Conservation (phyloP, 2,329 filamentous ascomycete species). For the Arthroderma sp. region DNA sequence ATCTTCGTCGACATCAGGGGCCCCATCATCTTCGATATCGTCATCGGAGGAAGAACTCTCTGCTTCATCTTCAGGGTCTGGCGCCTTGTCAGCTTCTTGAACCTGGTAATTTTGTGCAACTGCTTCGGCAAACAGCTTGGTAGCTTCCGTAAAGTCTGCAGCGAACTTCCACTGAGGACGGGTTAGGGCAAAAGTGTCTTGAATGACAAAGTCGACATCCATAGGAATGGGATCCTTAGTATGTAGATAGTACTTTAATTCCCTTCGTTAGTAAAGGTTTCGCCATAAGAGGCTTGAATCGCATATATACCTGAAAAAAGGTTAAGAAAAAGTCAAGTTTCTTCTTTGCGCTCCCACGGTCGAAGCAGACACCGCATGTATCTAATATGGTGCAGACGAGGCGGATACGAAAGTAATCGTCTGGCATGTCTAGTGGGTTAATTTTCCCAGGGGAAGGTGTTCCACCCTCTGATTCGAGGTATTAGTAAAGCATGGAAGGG, state of each 20-base stretch:
- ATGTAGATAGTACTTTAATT: constrained; percentile 70
- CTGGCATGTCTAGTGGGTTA: constrained; percentile 71
- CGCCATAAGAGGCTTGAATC: not conserved
- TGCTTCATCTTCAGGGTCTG: constrained; percentile 60
- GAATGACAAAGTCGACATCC: constrained; percentile 94
- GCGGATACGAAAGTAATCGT: constrained; percentile 93
- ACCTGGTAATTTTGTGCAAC: constrained; percentile 80
- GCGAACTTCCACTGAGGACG: constrained; percentile 89
- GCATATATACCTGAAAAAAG: constrained; percentile 63
- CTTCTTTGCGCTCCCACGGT: constrained; percentile 83
- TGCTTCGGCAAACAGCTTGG: constrained; percentile 72
- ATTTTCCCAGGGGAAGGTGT: constrained; percentile 66
- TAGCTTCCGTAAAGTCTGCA: constrained; percentile 68
- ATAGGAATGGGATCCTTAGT: constrained; percentile 83
- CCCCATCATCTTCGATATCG: constrained; percentile 51
- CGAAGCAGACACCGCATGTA: constrained; percentile 93
- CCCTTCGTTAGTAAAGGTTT: constrained; percentile 1
- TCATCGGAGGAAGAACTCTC: constrained; percentile 66
- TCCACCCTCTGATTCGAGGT: constrained; percentile 46
- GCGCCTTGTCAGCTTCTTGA: constrained; percentile 55
- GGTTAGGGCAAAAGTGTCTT: constrained; percentile 75
- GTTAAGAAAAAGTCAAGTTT: constrained; percentile 96
- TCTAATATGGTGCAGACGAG: constrained; percentile 81
- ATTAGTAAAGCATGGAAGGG: not conserved
- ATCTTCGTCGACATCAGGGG: constrained; percentile 46